Evolutionary conservation across 1,284 basidiomycete genomes (phyloP).

Genomic region (Boletellus dicymbophilus): DNA sequence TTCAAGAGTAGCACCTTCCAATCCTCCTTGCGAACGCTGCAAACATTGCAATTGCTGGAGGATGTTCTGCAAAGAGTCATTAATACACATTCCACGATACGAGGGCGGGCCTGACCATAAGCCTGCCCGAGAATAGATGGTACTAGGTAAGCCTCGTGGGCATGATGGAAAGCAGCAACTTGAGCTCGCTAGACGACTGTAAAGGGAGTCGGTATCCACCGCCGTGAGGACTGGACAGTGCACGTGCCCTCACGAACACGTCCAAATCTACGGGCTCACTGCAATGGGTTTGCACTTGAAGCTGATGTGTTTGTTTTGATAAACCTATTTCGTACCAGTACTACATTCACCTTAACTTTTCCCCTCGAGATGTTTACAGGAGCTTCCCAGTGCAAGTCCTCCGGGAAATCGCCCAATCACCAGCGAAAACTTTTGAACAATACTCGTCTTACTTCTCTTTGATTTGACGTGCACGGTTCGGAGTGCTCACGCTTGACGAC

Average conservation of each 20-base stretch:
- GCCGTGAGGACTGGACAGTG: background rate
- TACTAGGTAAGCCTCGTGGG: constrained; percentile 84
- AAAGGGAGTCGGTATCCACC: background rate
- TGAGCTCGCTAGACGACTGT: constrained; percentile 75
- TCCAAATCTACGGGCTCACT: constrained; percentile 85
- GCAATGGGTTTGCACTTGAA: constrained; percentile 54
- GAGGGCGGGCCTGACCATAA: constrained; percentile 56
- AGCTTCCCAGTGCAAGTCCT: constrained; percentile 79
- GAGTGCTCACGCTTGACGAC: constrained; percentile 42
- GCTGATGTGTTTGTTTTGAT: background rate
- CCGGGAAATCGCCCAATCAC: constrained; percentile 66
- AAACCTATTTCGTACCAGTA: background rate
- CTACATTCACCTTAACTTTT: constrained; percentile 57
- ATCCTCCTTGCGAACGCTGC: constrained; percentile 56
- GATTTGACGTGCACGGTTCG: constrained; percentile 44
- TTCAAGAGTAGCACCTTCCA: background rate
- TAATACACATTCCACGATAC: background rate
- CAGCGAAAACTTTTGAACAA: constrained; percentile 53
- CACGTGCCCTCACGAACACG: constrained; percentile 58
- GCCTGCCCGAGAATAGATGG: constrained; percentile 76
- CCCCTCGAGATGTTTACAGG: constrained; percentile 83
- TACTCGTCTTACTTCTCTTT: constrained; percentile 74
- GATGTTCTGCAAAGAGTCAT: constrained; percentile 39
- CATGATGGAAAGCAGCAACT: constrained; percentile 87
- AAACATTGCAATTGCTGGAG: constrained; percentile 81